Conservation (phyloP, 1,139 yeast species). For the Lodderomyces beijingensis region DNA sequence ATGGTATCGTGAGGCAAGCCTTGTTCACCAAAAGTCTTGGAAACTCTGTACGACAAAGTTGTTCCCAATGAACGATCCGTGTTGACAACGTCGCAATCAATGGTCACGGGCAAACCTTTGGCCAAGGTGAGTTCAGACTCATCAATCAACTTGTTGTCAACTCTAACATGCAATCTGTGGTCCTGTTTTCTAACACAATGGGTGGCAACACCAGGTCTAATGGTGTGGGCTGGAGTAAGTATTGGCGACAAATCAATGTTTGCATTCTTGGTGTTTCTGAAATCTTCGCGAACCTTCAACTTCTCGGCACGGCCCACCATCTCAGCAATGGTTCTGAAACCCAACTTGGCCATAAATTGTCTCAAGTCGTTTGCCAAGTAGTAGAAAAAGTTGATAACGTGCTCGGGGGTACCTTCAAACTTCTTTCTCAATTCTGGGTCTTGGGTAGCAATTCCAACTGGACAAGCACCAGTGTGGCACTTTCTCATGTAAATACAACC, state of each 20-base stretch:
- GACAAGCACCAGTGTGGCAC: conserved; percentile 91
- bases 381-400: conserved; percentile 95
- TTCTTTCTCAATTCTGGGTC: conserved; percentile 91
- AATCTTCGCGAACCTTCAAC: conserved; percentile 77
- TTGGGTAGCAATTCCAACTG: conserved; percentile 98
- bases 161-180: conserved; percentile 84
- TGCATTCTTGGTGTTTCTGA: conserved; percentile 84
- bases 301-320: conserved; percentile 98
- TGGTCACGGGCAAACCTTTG: conserved; percentile 89
- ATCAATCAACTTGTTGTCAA: conserved; percentile 93
- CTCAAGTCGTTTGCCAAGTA: conserved; percentile 91
- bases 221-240: conserved; percentile 92
- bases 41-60: conserved; percentile 87
- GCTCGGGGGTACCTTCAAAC: conserved; percentile 96
- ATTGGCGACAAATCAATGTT: conserved; percentile 89
- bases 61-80: conserved; percentile 97
- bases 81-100: conserved; percentile 88
- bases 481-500: conserved; percentile 96
- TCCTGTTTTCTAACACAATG: conserved; percentile 92
- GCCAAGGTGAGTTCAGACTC: conserved; percentile 93
- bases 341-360: conserved; percentile 87
- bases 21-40: conserved; percentile 87
- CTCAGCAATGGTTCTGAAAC: conserved; percentile 93
- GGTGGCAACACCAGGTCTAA: conserved; percentile 98
- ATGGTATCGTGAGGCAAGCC: conserved; percentile 96